phyloP scores from a whole-genome alignment of 2,329 filamentous ascomycete genomes.

The Neofusicoccum cordaticola region DNA sequence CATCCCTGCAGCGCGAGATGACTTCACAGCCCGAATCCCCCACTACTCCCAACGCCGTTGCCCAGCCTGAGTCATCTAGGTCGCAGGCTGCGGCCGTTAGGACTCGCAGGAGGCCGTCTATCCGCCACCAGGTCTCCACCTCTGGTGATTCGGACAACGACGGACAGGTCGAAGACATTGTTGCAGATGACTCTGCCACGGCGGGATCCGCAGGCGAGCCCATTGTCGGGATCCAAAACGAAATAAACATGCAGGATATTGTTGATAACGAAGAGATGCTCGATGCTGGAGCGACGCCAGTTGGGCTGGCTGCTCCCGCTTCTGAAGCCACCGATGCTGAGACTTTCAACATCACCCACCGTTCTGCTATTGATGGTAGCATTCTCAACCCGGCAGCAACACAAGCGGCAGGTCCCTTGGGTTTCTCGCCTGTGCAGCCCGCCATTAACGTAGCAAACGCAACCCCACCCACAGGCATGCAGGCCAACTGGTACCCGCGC shows the following conservation, averaged over 20 bases:
- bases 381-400: conserved; percentile 69
- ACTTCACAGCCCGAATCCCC: conserved; percentile 82
- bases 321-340: conserved; percentile 85
- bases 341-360: conserved; percentile 91
- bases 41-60: conserved; percentile 37
- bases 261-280: conserved; percentile 79
- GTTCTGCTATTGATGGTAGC: conserved; percentile 78
- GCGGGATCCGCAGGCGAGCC: conserved; percentile 71
- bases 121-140: conserved; percentile 81
- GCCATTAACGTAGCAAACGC: conserved; percentile 64
- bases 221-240: conserved; percentile 73
- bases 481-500: conserved; percentile 69
- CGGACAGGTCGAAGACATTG: conserved; percentile 76
- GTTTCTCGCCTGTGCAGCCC: conserved; percentile 71
- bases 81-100: conserved; percentile 51
- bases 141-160: conserved; percentile 82
- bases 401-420: conserved; percentile 65
- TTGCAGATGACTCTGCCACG: conserved; percentile 73
- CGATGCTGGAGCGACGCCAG: conserved; percentile 64
- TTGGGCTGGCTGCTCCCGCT: conserved; percentile 73
- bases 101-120: conserved; percentile 72
- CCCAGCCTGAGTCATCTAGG: conserved; percentile 4
- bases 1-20: conserved; percentile 60
- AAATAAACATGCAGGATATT: conserved; percentile 85
- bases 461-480: conserved; percentile 68